Conservation (phyloP, 768 basidiomycete species). For the Kwoniella heveanensis region DNA sequence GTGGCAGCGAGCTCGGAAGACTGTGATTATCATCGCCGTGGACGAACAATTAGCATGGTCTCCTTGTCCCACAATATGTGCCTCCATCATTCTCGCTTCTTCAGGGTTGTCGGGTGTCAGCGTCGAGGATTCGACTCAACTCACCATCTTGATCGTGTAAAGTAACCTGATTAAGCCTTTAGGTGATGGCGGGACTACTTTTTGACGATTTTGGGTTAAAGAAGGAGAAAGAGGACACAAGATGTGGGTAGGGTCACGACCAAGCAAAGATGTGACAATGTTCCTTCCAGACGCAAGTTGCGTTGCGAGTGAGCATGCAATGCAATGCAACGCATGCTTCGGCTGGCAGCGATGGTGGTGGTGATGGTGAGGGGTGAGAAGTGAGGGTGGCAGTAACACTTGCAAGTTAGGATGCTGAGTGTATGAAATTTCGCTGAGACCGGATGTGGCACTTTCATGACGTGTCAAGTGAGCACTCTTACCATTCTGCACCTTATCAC, state of each 20-base stretch:
- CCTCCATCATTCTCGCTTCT: neutral
- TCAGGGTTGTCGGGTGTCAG: too few relatives aligned
- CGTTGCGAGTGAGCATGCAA: too few relatives aligned
- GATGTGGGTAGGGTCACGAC: neutral
- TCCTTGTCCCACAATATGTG: too few relatives aligned
- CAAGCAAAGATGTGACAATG: neutral
- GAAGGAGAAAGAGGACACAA: conserved; percentile 8
- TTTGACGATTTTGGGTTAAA: conserved; percentile 25
- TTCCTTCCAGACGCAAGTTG: neutral
- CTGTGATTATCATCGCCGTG: conserved; percentile 27
- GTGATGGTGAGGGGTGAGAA: too few relatives aligned
- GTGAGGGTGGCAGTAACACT: too few relatives aligned
- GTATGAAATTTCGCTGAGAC: conserved; percentile 3
- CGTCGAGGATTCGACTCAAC: too few relatives aligned
- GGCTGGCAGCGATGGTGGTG: too few relatives aligned
- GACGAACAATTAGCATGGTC: too few relatives aligned
- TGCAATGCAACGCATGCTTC: too few relatives aligned
- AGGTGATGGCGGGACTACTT: conserved; percentile 30
- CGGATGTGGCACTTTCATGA: conserved; percentile 29
- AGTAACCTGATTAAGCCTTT: conserved; percentile 5
- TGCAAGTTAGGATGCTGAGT: neutral
- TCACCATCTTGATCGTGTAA: conserved; percentile 42
- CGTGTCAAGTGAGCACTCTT: conserved; percentile 22
- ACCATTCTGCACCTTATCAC: conserved; percentile 6
- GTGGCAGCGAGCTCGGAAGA: conserved; percentile 82